Conservation (phyloP, 2,329 filamentous ascomycete genomes). For the Pseudocercospora vitis region DNA sequence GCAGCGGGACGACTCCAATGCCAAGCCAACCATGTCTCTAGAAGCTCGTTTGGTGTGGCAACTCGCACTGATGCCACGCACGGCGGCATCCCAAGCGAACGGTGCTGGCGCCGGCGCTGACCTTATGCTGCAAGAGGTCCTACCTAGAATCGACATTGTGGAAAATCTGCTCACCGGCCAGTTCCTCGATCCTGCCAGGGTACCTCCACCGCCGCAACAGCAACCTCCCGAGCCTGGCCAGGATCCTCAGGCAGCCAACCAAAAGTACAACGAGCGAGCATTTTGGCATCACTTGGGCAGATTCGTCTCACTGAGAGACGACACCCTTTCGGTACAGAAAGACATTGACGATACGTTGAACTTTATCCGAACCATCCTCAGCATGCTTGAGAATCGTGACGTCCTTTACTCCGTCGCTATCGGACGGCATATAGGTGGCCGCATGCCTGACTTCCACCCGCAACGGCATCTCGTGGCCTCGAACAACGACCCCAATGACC, state of each 20-base stretch:
- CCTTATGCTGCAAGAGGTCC: constrained; percentile 56
- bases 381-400: constrained; percentile 82
- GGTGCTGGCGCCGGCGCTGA: constrained; percentile 50
- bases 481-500: constrained; percentile 40
- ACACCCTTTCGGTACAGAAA: constrained; percentile 50
- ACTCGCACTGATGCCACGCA: constrained; percentile 52
- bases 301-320: constrained; percentile 65
- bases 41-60: constrained; percentile 63
- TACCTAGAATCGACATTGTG: constrained; percentile 69
- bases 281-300: constrained; percentile 82
- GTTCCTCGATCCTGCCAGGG: constrained; percentile 62
- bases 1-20: constrained; percentile 26
- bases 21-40: constrained; percentile 46
- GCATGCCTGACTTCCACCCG: constrained; percentile 47
- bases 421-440: constrained; percentile 70
- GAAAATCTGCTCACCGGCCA: constrained; percentile 75
- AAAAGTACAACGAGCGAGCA: constrained; percentile 58
- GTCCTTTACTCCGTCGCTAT: constrained; percentile 87
- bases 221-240: constrained; percentile 28
- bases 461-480: constrained; percentile 29
- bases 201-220: constrained; percentile 45
- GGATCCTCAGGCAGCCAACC: constrained; percentile 35
- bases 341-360: constrained; percentile 65
- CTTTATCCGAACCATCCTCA: constrained; percentile 68
- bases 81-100: constrained; percentile 42